Conservation (phyloP, 768 basidiomycete genomes). For the Hygrophoropsis aurantiaca region DNA sequence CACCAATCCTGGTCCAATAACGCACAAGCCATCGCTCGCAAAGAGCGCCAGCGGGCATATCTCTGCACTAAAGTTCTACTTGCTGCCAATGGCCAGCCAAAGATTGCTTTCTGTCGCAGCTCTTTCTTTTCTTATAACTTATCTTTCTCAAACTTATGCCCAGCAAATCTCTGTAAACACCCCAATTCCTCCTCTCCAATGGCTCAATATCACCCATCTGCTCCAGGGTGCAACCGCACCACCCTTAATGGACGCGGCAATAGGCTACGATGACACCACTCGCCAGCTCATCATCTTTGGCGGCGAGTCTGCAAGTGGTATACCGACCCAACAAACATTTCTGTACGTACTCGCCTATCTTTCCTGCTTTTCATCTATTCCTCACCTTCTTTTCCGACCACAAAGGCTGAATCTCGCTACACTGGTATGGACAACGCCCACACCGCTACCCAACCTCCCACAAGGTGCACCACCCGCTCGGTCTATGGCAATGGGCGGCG, state of each 20-base stretch:
- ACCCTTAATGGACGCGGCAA: constrained; percentile 68
- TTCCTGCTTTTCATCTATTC: not conserved
- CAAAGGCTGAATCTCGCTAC: constrained; percentile 50
- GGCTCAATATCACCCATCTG: constrained; percentile 68
- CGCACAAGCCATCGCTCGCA: constrained; percentile 17
- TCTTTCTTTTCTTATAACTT: constrained; percentile 17
- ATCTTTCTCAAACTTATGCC: constrained; percentile 28
- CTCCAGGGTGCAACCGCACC: constrained; percentile 55
- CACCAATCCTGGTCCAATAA: constrained; percentile 6
- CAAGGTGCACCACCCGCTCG: constrained; percentile 54
- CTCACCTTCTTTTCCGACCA: constrained; percentile 10
- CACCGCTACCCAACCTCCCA: constrained; percentile 49
- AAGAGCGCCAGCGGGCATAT: constrained; percentile 25
- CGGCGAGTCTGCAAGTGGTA: constrained; percentile 66
- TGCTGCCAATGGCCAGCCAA: no score
- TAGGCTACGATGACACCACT: constrained; percentile 53
- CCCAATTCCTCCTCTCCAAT: constrained; percentile 44
- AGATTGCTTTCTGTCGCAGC: no score
- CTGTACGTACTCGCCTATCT: constrained; percentile 44
- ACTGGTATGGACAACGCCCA: constrained; percentile 60
- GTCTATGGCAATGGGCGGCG: constrained; percentile 62
- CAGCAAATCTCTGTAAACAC: constrained; percentile 53
- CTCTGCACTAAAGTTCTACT: not conserved
- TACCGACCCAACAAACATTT: constrained; percentile 63
- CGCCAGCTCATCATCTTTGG: constrained; percentile 72